These are phyloP conservation scores for Smallanthus sonchifolius DNA, from an alignment of 129 eudicot genomes.

Conservation along the genomic window DNA sequence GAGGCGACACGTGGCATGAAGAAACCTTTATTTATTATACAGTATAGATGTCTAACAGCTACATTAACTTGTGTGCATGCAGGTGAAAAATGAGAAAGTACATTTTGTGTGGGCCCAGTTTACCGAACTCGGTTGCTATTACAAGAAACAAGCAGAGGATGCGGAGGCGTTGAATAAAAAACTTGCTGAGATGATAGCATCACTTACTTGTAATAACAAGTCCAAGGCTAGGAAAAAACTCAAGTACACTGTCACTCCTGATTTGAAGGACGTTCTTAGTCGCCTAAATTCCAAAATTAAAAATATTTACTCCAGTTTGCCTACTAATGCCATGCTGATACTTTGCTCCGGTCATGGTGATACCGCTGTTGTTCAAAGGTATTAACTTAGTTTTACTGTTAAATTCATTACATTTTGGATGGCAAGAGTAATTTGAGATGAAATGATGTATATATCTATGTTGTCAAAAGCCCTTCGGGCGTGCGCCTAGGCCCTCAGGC, in stretches of 20 bases:
- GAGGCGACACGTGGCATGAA: too few species aligned
- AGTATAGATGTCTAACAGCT: background rate
- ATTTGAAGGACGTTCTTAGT: conserved; percentile 59
- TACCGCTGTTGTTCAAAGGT: conserved; percentile 84
- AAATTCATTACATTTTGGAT: background rate
- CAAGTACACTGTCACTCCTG: conserved; percentile 50
- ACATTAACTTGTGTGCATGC: conserved; percentile 10
- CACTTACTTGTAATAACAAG: conserved; percentile 63
- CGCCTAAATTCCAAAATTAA: conserved; percentile 54
- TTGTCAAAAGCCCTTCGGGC: too few species aligned
- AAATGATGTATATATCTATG: too few species aligned
- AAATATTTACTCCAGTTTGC: conserved; percentile 56
- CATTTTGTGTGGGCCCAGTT: conserved; percentile 92
- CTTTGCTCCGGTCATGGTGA: conserved; percentile 97
- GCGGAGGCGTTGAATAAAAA: conserved; percentile 48
- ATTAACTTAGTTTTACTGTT: conserved; percentile 8
- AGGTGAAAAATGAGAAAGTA: conserved; percentile 76
- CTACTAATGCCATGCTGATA: conserved; percentile 75
- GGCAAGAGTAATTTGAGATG: too few species aligned
- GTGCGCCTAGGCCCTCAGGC: too few species aligned
- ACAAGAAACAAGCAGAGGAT: conserved; percentile 80
- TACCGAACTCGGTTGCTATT: conserved; percentile 56
- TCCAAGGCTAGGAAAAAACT: conserved; percentile 45
- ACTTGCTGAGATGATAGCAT: conserved; percentile 82
- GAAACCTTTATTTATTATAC: too few species aligned